Evolutionary conservation across 306 rosid genomes (phyloP).

Genomic region (Rosa multiflora): DNA sequence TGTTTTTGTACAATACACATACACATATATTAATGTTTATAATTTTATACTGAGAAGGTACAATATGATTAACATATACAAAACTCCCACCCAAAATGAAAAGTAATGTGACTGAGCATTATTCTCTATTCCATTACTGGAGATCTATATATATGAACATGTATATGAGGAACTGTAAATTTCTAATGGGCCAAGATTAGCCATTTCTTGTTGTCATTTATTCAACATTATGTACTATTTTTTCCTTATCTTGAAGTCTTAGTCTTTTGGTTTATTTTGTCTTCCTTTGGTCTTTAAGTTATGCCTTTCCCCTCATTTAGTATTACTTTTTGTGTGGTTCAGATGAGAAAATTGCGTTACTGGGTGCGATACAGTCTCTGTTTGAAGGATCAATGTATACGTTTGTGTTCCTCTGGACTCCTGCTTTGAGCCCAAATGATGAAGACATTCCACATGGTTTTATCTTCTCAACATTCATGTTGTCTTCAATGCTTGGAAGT

Average conservation of each 20-base stretch:
- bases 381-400: constrained; percentile 98
- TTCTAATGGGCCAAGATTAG: background rate
- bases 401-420: constrained; percentile 93
- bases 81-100: no score
- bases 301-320: constrained; percentile 1
- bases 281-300: background rate
- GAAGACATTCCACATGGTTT: constrained; percentile 94
- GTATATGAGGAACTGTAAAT: background rate
- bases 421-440: constrained; percentile 88
- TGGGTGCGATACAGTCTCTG: constrained; percentile 91
- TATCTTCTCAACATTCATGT: constrained; percentile 93
- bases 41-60: no score
- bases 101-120: background rate
- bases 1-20: no score
- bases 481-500: constrained; percentile 97
- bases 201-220: constrained; percentile 12
- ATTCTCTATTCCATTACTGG: background rate
- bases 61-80: no score
- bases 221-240: constrained; percentile 13
- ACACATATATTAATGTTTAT: no score
- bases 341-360: constrained; percentile 79
- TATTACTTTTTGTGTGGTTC: constrained; percentile 21
- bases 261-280: constrained; percentile 1
- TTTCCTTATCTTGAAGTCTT: constrained; percentile 4
- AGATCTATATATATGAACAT: background rate